Evolutionary conservation across 352 stramenopile species (phyloP), one percentile per base, ranked within the genome.

Genomic region (Phytophthora melonis): DNA sequence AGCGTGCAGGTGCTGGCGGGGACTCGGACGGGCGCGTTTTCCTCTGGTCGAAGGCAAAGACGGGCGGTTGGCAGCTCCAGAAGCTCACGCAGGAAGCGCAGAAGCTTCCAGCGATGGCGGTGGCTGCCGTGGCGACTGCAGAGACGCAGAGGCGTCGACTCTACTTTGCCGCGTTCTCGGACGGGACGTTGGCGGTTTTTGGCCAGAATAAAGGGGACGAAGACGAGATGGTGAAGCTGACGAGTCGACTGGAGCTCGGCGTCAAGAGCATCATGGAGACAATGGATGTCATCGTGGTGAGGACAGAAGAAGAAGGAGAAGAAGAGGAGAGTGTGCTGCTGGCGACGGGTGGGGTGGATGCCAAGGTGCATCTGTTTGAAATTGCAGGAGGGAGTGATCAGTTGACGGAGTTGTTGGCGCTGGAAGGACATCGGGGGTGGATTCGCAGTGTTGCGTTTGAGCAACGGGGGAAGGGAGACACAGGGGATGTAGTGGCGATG

Each of bases 391-490:
- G 54, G 14, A 14, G 55, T 13, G 53, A 54, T 0, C 30, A 23
- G 5, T 23, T 92, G 11, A 71, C 53, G 55, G 73, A 64, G 50
- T 63, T 91, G 58, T 43, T 91, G 47, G 64, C 77, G 32, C 66
- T 93, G 23, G 76, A 87, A 59, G 88, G 88, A 5, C 88, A 94
- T 70, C 78, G 78, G 25, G 87, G 80, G 10, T 95, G 88, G 88
- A 80, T 95, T 52, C 85, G 84, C 5, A 80, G 80, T n/a, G 63
- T 95, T 14, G 73, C 80, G n/a, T 93, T 95, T 32, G 59, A 84
- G 25, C 61, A 39, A 16, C 27, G 36, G 5, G 21, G n/a, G 27
- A 14, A 11, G 0, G 3, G 49, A 10, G 36, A 19, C 61, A 54
- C 25, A 9, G 39, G 39, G 39, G 13, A 47, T 47, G 39, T 8